Conservation (phyloP, 805 yeast species). For the Suhomyces tanzawaensis region DNA sequence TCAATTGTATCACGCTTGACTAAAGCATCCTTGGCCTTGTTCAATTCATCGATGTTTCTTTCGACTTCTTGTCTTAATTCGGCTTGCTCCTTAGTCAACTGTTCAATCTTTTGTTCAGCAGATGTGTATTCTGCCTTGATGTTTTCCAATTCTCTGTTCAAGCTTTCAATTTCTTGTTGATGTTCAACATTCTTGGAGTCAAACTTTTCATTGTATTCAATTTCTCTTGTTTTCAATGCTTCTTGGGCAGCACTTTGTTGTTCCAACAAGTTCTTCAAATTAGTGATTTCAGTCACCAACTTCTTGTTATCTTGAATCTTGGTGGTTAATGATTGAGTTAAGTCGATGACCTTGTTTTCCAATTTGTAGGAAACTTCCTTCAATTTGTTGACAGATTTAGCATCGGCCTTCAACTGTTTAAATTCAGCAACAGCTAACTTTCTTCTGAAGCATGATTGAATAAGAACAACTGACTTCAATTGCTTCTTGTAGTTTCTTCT, state of each 20-base stretch:
- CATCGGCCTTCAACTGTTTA: constrained; percentile 70
- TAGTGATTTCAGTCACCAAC: constrained; percentile 59
- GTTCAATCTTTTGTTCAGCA: constrained; percentile 59
- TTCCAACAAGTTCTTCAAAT: constrained; percentile 44
- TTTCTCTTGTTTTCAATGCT: constrained; percentile 52
- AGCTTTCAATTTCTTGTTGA: constrained; percentile 42
- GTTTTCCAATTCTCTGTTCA: constrained; percentile 54
- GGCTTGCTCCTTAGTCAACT: constrained; percentile 58
- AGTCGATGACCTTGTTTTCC: constrained; percentile 96
- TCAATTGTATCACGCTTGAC: constrained; percentile 61
- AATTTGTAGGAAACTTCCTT: constrained; percentile 89
- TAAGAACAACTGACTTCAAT: constrained; percentile 57
- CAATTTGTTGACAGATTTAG: constrained; percentile 85
- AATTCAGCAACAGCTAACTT: constrained; percentile 68
- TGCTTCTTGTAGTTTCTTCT: constrained; percentile 49
- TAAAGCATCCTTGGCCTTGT: constrained; percentile 56
- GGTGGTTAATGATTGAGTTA: constrained; percentile 78
- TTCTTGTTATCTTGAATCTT: constrained; percentile 81
- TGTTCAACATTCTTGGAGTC: constrained; percentile 48
- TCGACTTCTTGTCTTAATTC: constrained; percentile 63
- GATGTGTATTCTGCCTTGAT: constrained; percentile 56
- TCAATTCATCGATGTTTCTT: constrained; percentile 59
- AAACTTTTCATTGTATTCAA: constrained; percentile 48
- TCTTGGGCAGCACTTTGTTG: constrained; percentile 55
- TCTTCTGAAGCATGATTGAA: constrained; percentile 79